Evolutionary conservation across 331 rosid species (phyloP).

Genomic region (Dryas integrifolia): DNA sequence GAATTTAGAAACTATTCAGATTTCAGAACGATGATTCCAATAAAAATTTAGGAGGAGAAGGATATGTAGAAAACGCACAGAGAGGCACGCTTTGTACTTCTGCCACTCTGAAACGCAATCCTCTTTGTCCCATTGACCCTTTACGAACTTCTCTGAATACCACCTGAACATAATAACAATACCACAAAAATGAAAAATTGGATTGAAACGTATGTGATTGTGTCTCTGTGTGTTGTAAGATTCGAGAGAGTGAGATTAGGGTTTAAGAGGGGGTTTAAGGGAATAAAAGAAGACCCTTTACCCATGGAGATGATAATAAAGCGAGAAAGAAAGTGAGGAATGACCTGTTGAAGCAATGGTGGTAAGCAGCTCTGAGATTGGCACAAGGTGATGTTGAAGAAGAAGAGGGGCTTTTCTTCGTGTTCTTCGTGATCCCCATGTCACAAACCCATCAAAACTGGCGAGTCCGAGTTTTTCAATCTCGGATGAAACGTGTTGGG

Average conservation of each 20-base stretch:
- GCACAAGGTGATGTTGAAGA: conserved; percentile 71
- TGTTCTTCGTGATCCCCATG: conserved; percentile 42
- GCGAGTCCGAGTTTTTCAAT: background rate
- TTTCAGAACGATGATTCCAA: background rate
- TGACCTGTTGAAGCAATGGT: conserved; percentile 88
- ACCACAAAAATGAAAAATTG: background rate
- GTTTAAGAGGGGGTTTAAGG: conserved; percentile 28
- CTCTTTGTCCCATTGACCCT: conserved; percentile 68
- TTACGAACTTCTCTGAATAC: conserved; percentile 76
- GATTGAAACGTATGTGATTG: background rate
- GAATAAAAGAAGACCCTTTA: background rate
- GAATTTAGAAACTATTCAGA: background rate
- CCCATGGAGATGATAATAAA: background rate
- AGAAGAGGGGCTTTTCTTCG: conserved; percentile 33
- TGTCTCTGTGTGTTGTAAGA: background rate
- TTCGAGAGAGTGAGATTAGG: conserved; percentile 16
- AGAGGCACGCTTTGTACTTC: conserved; percentile 76
- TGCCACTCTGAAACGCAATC: conserved; percentile 77
- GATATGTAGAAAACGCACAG: conserved; percentile 35
- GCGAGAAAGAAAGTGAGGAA: background rate
- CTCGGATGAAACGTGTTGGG: background rate
- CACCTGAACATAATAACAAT: conserved; percentile 41
- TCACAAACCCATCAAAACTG: background rate
- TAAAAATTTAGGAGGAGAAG: background rate
- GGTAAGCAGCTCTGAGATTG: conserved; percentile 67